Evolutionary conservation across 352 stramenopile species (phyloP), one percentile per base, ranked within the genome.

Genomic region (Pythium aquatile): DNA sequence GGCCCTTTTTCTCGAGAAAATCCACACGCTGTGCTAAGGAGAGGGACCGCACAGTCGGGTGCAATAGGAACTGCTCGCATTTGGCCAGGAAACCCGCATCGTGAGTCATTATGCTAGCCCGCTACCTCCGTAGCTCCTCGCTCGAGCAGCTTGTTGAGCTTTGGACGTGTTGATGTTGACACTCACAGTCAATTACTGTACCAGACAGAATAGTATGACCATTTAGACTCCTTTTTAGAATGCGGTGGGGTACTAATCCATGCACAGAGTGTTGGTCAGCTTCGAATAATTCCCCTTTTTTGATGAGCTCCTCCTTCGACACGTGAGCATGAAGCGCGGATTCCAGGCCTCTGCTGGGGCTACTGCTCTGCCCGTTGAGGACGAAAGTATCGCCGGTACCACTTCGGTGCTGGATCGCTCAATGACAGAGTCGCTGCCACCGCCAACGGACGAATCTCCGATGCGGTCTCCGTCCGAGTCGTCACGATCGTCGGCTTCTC

Each of bases 21-120:
- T 88, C 83, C 16, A 91, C 83, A 44, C 81, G 80, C 62, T 91
- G 76, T 24, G 83, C 81, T 7, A 91, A 75, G 3, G 83, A 88
- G 46, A 90, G 69, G 26, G 76, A 63, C 9, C 83, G 80, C 56
- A 91, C 83, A 1, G 69, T 73, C 24, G 83, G 83, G 30, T 91
- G 83, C 55, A 90, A 59, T 20, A 91, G 70, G 64, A 91, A 91
- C 46, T 83, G 64, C 69, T 90, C 77, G 66, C 81, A 90, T 54
- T 78, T 83, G 13, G 74, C 72, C 56, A 91, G 63, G 44, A 90
- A 77, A 47, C 60, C 71, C 33, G 61, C 52, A 24, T 66, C 47
- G 40, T 63, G 53, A 26, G 55, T 30, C 51, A 72, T 67, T 39
- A 26, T 35, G 35, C 16, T 10, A 3, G 16, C 16, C 13, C 40